These are phyloP conservation scores for Geotrichum phurueaensis DNA, from an alignment of 1,139 yeast species.

Conservation along the genomic window DNA sequence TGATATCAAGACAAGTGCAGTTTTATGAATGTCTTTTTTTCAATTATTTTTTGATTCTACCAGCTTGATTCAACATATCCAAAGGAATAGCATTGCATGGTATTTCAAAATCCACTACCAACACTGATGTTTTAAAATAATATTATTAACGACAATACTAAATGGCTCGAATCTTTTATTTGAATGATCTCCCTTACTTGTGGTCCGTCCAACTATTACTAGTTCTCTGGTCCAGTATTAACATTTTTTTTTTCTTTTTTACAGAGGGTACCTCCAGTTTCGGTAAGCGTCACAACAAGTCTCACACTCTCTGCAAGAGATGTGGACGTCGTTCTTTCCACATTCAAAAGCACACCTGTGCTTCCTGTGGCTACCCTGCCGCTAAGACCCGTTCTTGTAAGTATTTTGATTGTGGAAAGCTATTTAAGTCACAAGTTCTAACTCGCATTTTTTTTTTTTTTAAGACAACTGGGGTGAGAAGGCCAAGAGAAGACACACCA, in stretches of 20 bases:
- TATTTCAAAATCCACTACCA: background rate
- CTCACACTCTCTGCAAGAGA: conserved; percentile 99
- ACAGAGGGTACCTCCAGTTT: conserved; percentile 99
- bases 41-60: background rate
- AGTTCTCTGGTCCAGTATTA: background rate
- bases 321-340: conserved; percentile 99
- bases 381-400: conserved; percentile 77
- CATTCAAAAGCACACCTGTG: conserved; percentile 97
- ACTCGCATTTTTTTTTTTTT: no score
- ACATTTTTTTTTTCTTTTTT: background rate
- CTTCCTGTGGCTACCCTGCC: conserved; percentile 99
- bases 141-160: background rate
- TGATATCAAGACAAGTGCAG: background rate
- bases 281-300: conserved; percentile 99
- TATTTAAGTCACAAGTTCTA: background rate
- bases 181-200: background rate
- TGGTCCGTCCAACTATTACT: background rate
- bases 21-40: background rate
- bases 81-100: background rate
- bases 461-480: conserved; percentile 96
- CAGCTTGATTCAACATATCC: background rate
- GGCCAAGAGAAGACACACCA: conserved; percentile 99
- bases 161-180: background rate
- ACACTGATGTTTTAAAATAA: background rate
- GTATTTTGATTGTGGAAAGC: background rate